Evolutionary conservation across 495 filamentous ascomycete species (phyloP), one percentile per base, ranked within the genome.

Genomic region (Podospora appendiculata): DNA sequence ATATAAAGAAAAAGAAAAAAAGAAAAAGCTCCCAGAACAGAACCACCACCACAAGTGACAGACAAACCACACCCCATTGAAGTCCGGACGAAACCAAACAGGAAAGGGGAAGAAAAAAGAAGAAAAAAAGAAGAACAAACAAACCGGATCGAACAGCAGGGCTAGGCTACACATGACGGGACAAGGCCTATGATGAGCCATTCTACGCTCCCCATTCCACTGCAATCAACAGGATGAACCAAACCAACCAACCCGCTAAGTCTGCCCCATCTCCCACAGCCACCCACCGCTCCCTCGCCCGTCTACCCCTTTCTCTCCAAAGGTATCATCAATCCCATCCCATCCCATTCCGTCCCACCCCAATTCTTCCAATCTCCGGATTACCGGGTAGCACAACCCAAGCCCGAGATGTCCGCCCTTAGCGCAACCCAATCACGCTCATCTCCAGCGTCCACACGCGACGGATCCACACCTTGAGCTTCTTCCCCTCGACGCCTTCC

Each of bases 361-460:
- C n/a, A n/a, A n/a, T n/a, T 25, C 25, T 25, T 25, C 25, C 25
- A 25, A 25, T 25, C 25, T 25, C n/a, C n/a, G n/a, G n/a, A n/a
- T n/a, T n/a, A n/a, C n/a, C n/a, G n/a, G n/a, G n/a, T n/a, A n/a
- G n/a, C 25, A 25, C 25, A 25, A 25, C 25, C 25, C 25, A 25
- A 25, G 25, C 25, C 25, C 25, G 2, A 11, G 8, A 8, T 25
- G 39, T 33, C 19, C 35, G 3, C 39, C 44, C 51, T 53, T 55
- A 93, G 73, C 89, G 84, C 57, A 95, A 76, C 45, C 89, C 89
- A 65, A 95, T 95, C 39, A 95, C 89, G 69, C 89, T 93, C 93
- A 99, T 99, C 80, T 99, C 93, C 51, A 99, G 75, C 53, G 93
- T 99, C 93, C 93, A 99, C 53, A 99, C 93, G 60, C 93, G 76